Evolutionary conservation across 495 filamentous ascomycete species (phyloP).

Genomic region (Pseudevernia furfuracea): DNA sequence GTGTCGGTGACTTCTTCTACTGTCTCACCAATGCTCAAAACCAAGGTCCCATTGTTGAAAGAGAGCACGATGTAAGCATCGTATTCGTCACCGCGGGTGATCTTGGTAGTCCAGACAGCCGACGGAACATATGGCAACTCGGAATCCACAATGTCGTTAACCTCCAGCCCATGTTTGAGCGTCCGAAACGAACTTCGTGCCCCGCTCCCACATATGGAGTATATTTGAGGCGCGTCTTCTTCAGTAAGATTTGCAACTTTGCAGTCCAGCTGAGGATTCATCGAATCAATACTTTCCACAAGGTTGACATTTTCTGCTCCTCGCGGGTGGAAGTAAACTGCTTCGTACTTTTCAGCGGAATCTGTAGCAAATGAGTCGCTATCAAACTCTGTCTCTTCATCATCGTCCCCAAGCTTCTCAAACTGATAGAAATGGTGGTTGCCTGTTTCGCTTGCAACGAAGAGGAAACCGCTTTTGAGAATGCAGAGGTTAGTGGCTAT

Average conservation of each 20-base stretch:
- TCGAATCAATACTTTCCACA: slow-evolving; percentile 75
- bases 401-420: slow-evolving; percentile 94
- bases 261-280: slow-evolving; percentile 87
- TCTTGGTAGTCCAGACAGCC: slow-evolving; percentile 91
- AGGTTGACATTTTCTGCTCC: slow-evolving; percentile 72
- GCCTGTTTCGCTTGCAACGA: slow-evolving; percentile 84
- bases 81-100: slow-evolving; percentile 72
- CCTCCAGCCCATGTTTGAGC: slow-evolving; percentile 84
- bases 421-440: slow-evolving; percentile 97
- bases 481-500: slow-evolving; percentile 80
- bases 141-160: slow-evolving; percentile 88
- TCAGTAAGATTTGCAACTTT: slow-evolving; percentile 81
- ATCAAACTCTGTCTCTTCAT: slow-evolving; percentile 74
- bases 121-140: slow-evolving; percentile 78
- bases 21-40: slow-evolving; percentile 89
- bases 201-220: slow-evolving; percentile 79
- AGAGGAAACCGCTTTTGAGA: slow-evolving; percentile 91
- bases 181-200: slow-evolving; percentile 84
- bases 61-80: slow-evolving; percentile 73
- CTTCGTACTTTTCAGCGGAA: slow-evolving; percentile 55
- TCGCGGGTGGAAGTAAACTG: slow-evolving; percentile 78
- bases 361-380: slow-evolving; percentile 79
- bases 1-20: slow-evolving; percentile 93
- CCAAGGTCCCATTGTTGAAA: slow-evolving; percentile 65
- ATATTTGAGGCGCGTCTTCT: slow-evolving; percentile 95